Evolutionary conservation across 345 rosid species (phyloP), one percentile per base, ranked within the genome.

Genomic region (Rhodomyrtus tomentosa): DNA sequence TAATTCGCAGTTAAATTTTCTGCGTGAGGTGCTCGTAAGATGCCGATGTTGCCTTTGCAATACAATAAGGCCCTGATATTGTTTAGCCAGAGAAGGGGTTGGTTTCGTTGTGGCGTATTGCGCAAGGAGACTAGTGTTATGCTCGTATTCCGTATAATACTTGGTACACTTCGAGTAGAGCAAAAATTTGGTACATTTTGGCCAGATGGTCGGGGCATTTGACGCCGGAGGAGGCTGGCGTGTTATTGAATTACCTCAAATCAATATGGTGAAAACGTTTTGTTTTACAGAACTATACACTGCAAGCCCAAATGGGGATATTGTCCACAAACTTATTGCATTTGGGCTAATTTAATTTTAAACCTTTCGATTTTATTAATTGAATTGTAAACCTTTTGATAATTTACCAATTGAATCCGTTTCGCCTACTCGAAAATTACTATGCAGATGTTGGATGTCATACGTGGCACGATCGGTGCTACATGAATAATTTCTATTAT

Each of bases 341-440:
- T 48, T 48, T 48, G 10, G 10, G 3, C 3, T 48, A 48, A 48
- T 48, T 48, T 13, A 48, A 48, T 48, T 0, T 0, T 48, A 2
- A 48, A 49, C 50, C 14, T 49, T 49, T 49, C 4, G 0, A 49
- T 49, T 49, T 49, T 49, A 1, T 10, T 11, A 49, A 49, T 49
- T 49, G 50, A 49, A 14, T 49, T 1, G 1, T 49, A 49, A 11
- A 49, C 4, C 8, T 49, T 49, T 10, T 10, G 9, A 48, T 3
- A 10, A 11, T 48, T 48, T 10, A 9, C 10, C 0, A 48, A 48
- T 48, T 10, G 50, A 48, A 14, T 49, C 50, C 50, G 10, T 49
- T 3, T 0, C 3, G 0, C 8, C 11, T 3, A 11, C 13, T 14
- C 3, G 13, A 49, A 49, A 49, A 49, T 49, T 3, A 11, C 0